These are phyloP conservation scores for Kuraishia borneana DNA, from an alignment of 805 yeast genomes.

Conservation along the genomic window DNA sequence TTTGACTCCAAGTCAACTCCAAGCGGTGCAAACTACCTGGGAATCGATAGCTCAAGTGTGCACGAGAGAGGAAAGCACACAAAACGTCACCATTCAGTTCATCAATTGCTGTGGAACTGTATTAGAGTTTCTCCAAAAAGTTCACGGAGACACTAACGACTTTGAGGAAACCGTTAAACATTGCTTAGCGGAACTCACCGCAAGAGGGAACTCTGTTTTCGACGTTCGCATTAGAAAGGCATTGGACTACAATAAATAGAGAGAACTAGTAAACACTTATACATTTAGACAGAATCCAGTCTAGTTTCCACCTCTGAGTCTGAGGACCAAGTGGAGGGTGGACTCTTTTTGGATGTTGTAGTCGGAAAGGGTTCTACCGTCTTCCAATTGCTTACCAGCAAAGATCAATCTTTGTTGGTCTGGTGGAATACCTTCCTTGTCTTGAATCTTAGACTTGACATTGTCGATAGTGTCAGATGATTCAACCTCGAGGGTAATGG, in stretches of 20 bases:
- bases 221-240: not conserved
- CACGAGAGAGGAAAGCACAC: conserved; percentile 3
- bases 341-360: conserved; percentile 99
- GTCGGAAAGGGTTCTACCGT: conserved; percentile 92
- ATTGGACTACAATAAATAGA: conserved; percentile 28
- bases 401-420: conserved; percentile 96
- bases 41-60: conserved; percentile 6
- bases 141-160: not conserved
- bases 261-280: conserved; percentile 28
- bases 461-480: conserved; percentile 96
- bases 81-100: not conserved
- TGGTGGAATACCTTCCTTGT: conserved; percentile 96
- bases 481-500: conserved; percentile 88
- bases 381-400: conserved; percentile 96
- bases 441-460: conserved; percentile 94
- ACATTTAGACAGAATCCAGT: not conserved
- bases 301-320: conserved; percentile 86
- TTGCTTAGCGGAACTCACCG: not conserved
- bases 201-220: conserved; percentile 7
- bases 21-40: conserved; percentile 8
- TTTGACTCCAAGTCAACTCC: not conserved
- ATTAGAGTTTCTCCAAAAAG: not conserved
- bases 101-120: not conserved
- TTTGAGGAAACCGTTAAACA: not conserved
- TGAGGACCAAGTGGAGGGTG: conserved; percentile 87